phyloP scores from a whole-genome alignment of 768 basidiomycete species.

The Russula sp. region DNA sequence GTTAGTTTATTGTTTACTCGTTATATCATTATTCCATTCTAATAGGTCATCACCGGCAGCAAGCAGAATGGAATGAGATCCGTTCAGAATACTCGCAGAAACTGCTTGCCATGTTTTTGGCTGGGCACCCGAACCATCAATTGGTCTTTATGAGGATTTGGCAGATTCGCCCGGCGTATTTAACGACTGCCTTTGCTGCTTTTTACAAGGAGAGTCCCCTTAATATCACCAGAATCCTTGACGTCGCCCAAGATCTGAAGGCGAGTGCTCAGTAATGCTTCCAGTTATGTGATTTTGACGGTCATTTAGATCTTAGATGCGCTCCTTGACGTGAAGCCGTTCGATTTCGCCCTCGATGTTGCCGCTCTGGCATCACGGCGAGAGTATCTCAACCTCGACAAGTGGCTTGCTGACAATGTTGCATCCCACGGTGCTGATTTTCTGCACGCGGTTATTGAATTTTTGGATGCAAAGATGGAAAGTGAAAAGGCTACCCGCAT shows the following conservation, averaged over 20 bases:
- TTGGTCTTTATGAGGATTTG: conserved; percentile 96
- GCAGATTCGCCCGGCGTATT: conserved; percentile 82
- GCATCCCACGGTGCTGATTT: conserved; percentile 78
- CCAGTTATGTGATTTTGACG: not conserved
- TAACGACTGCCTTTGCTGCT: conserved; percentile 83
- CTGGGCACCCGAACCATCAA: conserved; percentile 90
- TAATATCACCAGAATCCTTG: conserved; percentile 91
- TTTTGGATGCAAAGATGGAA: conserved; percentile 90
- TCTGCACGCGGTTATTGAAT: conserved; percentile 78
- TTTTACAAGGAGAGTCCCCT: conserved; percentile 90
- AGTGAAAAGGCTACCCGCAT: conserved; percentile 73
- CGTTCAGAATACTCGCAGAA: conserved; percentile 83
- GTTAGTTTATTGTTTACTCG: conserved; percentile 43
- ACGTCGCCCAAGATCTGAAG: conserved; percentile 93
- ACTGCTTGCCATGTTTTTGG: conserved; percentile 83
- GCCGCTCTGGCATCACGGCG: conserved; percentile 89
- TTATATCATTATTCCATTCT: conserved; percentile 14
- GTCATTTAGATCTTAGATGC: conserved; percentile 76
- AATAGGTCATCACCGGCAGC: conserved; percentile 34
- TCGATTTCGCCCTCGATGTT: conserved; percentile 87
- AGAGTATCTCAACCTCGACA: conserved; percentile 93
- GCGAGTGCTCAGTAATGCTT: conserved; percentile 36
- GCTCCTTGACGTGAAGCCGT: conserved; percentile 84
- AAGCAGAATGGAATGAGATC: conserved; percentile 83
- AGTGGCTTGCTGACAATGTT: conserved; percentile 91